Conservation (phyloP, 2,329 filamentous ascomycete genomes). For the Allantophomopsis cytisporea region DNA sequence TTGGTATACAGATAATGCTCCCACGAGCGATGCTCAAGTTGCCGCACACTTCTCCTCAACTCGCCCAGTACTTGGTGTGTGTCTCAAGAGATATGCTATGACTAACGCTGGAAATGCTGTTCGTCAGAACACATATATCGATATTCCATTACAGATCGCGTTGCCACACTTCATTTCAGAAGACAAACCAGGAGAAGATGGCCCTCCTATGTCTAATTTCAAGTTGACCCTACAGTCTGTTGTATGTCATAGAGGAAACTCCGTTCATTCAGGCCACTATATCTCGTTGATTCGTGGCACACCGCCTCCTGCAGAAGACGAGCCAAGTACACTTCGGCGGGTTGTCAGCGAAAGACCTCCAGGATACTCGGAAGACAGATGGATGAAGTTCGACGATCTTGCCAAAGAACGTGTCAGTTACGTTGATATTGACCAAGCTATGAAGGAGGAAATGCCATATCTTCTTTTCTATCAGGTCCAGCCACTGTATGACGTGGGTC, state of each 20-base stretch:
- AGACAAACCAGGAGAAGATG: conserved; percentile 45
- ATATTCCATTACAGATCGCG: conserved; percentile 75
- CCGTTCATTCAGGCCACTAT: conserved; percentile 83
- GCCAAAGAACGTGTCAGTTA: conserved; percentile 53
- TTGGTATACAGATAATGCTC: conserved; percentile 66
- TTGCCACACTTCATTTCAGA: conserved; percentile 88
- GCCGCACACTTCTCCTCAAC: conserved; percentile 75
- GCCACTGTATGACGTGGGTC: conserved; percentile 57
- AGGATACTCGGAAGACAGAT: conserved; percentile 59
- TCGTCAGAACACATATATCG: conserved; percentile 70
- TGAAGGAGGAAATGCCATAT: conserved; percentile 85
- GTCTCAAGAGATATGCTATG: conserved; percentile 80
- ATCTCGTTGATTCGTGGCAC: conserved; percentile 71
- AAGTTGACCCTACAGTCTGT: conserved; percentile 85
- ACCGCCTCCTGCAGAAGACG: conserved; percentile 45
- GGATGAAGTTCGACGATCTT: conserved; percentile 93
- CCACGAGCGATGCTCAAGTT: conserved; percentile 61
- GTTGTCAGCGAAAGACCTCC: conserved; percentile 33
- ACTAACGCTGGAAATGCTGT: conserved; percentile 52
- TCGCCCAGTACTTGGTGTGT: conserved; percentile 81
- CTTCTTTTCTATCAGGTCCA: conserved; percentile 91
- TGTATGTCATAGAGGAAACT: conserved; percentile 81
- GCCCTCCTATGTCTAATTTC: conserved; percentile 68
- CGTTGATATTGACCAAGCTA: conserved; percentile 64
- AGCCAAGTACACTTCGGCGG: conserved; percentile 35